Conservation (phyloP, 139 green algal species). For the Chlorella sp. region DNA sequence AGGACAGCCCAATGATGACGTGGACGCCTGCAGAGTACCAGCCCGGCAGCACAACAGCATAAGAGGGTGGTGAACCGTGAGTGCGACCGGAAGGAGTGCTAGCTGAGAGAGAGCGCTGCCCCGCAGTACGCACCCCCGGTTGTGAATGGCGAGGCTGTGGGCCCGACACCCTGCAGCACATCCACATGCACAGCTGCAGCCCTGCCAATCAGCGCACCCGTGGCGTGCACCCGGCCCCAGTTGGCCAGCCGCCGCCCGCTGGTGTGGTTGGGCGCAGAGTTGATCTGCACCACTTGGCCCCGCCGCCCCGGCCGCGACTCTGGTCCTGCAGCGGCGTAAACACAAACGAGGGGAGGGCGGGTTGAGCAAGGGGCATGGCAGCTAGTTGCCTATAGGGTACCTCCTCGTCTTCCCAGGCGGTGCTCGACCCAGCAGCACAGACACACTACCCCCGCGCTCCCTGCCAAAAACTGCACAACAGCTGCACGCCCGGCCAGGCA, state of each 20-base stretch:
- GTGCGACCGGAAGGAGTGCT: neutral
- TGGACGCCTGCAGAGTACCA: slow-evolving; percentile 5
- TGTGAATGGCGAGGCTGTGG: too few species aligned
- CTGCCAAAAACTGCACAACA: neutral
- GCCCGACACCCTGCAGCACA: neutral
- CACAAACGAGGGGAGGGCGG: too few species aligned
- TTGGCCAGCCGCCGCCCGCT: slow-evolving; percentile 70
- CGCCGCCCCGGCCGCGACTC: neutral
- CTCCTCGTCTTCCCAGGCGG: too few species aligned
- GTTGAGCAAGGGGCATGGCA: too few species aligned
- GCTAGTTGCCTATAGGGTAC: too few species aligned
- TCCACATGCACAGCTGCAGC: neutral
- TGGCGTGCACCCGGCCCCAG: slow-evolving; percentile 62
- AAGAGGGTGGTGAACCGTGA: neutral
- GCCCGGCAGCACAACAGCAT: neutral
- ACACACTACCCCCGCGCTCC: too few species aligned
- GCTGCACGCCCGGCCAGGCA: too few species aligned
- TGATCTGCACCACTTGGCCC: slow-evolving; percentile 48
- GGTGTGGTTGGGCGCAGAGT: slow-evolving; percentile 48
- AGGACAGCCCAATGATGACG: slow-evolving; percentile 11
- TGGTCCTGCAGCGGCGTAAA: neutral
- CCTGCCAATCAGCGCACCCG: neutral
- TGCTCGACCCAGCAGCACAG: too few species aligned
- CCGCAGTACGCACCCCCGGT: neutral
- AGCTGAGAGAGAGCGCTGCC: neutral